Conservation (phyloP, 441 rosid genomes). For the California macrophylla region DNA sequence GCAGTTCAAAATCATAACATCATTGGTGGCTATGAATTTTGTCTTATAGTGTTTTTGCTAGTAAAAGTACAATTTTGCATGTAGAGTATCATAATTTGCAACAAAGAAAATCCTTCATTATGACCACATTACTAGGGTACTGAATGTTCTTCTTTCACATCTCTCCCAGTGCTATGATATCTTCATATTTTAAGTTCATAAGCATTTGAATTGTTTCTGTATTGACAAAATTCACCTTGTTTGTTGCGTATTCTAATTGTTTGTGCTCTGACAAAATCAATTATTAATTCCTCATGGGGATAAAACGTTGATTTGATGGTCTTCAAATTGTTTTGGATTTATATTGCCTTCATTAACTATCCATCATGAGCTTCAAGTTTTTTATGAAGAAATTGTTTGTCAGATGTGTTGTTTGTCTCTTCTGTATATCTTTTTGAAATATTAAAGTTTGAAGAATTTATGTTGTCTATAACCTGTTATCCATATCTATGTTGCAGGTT, state of each 20-base stretch:
- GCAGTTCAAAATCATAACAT: constrained; percentile 6
- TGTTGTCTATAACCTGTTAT: constrained; percentile 7
- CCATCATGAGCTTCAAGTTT: neutral
- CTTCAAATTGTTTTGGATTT: constrained; percentile 10
- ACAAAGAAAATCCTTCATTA: neutral
- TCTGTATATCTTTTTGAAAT: neutral
- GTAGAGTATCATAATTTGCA: neutral
- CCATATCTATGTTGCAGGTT: constrained; percentile 40
- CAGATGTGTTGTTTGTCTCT: neutral
- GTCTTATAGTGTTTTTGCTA: neutral
- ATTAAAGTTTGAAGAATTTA: constrained; percentile 6
- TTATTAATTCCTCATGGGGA: neutral
- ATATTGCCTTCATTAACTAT: constrained; percentile 7
- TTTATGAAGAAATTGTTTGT: neutral
- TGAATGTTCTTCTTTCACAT: neutral
- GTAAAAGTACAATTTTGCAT: neutral
- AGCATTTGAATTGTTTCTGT: neutral
- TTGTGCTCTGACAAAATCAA: neutral
- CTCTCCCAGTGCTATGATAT: neutral
- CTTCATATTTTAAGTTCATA: neutral
- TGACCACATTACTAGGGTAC: neutral
- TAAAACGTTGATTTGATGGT: neutral
- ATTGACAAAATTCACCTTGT: neutral
- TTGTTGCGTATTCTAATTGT: neutral
- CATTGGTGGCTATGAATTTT: neutral